Percentiles rank a stretch among this genome's conserved stretches.
phyloP scores from a whole-genome alignment of 352 stramenopile species.

The Phytophthora colocasiae region DNA sequence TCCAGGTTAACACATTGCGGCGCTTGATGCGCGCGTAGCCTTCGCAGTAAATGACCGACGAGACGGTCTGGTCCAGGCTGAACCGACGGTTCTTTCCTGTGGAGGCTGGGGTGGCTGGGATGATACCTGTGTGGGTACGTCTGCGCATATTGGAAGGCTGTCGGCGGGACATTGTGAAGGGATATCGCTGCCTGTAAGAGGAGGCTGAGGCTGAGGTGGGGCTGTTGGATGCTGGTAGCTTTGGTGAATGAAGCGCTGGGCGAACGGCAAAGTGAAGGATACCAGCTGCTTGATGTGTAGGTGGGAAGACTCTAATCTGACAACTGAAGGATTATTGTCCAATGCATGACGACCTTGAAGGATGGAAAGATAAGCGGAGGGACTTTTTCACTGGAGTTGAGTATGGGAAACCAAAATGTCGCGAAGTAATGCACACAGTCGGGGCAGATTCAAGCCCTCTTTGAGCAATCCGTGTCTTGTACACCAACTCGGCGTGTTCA shows the following conservation, averaged over 20 bases:
- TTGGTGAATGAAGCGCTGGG: conserved; percentile 22
- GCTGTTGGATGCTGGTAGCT: conserved; percentile 9
- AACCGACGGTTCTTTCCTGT: conserved; percentile 30
- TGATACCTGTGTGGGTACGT: conserved; percentile 15
- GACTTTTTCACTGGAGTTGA: neutral
- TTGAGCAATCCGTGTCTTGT: conserved; percentile 5
- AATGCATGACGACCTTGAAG: conserved; percentile 12
- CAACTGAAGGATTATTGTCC: conserved; percentile 3
- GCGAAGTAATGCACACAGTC: conserved; percentile 11
- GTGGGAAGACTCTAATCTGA: conserved; percentile 3
- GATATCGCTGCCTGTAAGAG: neutral
- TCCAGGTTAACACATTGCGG: conserved; percentile 62
- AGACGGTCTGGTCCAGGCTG: conserved; percentile 35
- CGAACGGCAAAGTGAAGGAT: conserved; percentile 12
- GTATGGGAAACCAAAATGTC: conserved; percentile 15
- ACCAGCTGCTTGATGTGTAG: conserved; percentile 21
- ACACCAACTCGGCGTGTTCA: neutral
- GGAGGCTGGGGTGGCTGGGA: neutral
- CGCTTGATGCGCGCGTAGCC: conserved; percentile 74
- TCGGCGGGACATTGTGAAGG: conserved; percentile 10
- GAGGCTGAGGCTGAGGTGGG: conserved; percentile 6
- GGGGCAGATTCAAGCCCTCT: conserved; percentile 5
- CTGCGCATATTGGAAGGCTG: conserved; percentile 13
- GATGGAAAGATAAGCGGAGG: conserved; percentile 15
- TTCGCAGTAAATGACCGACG: conserved; percentile 46